phyloP scores from a whole-genome alignment of 2,329 filamentous ascomycete species.

The Chaetomium sp. region DNA sequence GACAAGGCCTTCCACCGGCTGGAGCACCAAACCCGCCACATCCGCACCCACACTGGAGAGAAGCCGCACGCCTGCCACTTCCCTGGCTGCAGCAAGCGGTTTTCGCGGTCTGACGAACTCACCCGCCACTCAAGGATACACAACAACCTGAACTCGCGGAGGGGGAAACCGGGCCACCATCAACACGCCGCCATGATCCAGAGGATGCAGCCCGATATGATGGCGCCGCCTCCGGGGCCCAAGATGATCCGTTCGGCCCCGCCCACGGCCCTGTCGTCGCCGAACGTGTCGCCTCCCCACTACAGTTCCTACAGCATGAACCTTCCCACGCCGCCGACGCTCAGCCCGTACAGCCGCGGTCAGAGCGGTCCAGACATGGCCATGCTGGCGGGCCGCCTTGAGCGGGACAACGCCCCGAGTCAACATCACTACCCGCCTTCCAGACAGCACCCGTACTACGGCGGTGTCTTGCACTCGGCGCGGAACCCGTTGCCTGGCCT shows the following conservation, averaged over 20 bases:
- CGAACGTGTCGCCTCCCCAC: conserved; percentile 93
- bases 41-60: conserved; percentile 95
- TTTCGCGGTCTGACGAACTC: conserved; percentile 93
- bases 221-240: conserved; percentile 73
- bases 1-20: conserved; percentile 98
- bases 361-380: conserved; percentile 57
- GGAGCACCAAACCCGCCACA: conserved; percentile 89
- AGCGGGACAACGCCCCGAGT: conserved; percentile 56
- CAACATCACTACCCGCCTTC: conserved; percentile 49
- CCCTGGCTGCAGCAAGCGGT: conserved; percentile 94
- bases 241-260: conserved; percentile 87
- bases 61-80: conserved; percentile 97
- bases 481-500: conserved; percentile 72
- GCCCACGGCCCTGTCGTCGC: conserved; percentile 82
- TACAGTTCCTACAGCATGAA: conserved; percentile 67
- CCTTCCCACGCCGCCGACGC: conserved; percentile 46
- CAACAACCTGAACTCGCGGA: conserved; percentile 95
- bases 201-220: conserved; percentile 62
- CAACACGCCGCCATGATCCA: conserved; percentile 48
- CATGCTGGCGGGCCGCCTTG: conserved; percentile 62
- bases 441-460: conserved; percentile 59
- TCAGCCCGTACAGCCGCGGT: conserved; percentile 54
- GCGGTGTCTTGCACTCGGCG: conserved; percentile 50
- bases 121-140: conserved; percentile 97
- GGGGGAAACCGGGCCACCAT: conserved; percentile 76